These are phyloP conservation scores for Dillenia suffruticosa DNA, from an alignment of 164 flowering plant species.

Conservation along the genomic window DNA sequence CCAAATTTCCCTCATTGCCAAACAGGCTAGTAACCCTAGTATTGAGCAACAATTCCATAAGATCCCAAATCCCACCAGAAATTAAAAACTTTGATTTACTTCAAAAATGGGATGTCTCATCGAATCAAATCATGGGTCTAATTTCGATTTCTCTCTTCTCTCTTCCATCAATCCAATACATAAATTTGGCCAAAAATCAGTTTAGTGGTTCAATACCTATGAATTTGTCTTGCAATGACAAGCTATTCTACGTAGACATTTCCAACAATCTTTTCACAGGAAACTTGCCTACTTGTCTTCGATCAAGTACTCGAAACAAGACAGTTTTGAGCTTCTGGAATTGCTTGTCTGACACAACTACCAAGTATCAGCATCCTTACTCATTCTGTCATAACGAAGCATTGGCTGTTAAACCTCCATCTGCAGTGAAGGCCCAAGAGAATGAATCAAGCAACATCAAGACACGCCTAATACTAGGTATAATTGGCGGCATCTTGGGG, in stretches of 20 bases:
- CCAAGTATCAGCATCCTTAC: constrained; percentile 44
- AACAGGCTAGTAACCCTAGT: constrained; percentile 31
- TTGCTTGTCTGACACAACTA: constrained; percentile 43
- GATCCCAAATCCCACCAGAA: constrained; percentile 45
- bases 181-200: constrained; percentile 52
- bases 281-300: constrained; percentile 55
- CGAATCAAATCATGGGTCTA: constrained; percentile 52
- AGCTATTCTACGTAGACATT: constrained; percentile 58
- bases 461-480: constrained; percentile 46
- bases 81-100: constrained; percentile 30
- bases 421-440: constrained; percentile 7
- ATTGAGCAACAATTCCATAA: constrained; percentile 55
- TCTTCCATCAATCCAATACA: constrained; percentile 46
- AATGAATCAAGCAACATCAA: constrained; percentile 26
- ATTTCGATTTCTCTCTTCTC: constrained; percentile 56
- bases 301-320: constrained; percentile 30
- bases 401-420: constrained; percentile 66
- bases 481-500: constrained; percentile 45
- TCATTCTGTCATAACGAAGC: constrained; percentile 63
- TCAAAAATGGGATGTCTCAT: constrained; percentile 51
- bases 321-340: constrained; percentile 51
- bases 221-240: constrained; percentile 35
- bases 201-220: constrained; percentile 47
- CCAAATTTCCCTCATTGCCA: constrained; percentile 55
- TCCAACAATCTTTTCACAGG: constrained; percentile 67